phyloP scores from a whole-genome alignment of 2,329 filamentous ascomycete species.

The Biscogniauxia marginata region DNA sequence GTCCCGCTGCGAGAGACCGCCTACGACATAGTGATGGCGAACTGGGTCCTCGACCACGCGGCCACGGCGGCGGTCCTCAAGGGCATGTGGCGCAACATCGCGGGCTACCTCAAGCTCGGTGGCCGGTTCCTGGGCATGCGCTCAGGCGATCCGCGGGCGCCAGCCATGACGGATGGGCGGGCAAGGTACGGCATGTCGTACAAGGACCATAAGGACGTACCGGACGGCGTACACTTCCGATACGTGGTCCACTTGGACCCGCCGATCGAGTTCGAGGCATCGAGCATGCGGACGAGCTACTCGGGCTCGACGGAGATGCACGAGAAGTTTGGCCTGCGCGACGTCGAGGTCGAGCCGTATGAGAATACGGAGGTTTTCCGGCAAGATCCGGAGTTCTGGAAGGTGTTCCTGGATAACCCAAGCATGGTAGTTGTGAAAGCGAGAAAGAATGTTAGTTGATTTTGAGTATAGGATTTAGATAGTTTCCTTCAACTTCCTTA shows the following conservation, averaged over 20 bases:
- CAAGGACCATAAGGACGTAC: slow-evolving; percentile 17
- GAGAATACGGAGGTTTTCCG: slow-evolving; percentile 20
- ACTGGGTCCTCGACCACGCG: slow-evolving; percentile 34
- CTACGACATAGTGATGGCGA: slow-evolving; percentile 36
- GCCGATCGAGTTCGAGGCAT: slow-evolving; percentile 18
- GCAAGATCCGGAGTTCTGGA: slow-evolving; percentile 24
- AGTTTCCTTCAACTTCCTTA: not conserved
- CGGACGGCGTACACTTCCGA: slow-evolving; percentile 20
- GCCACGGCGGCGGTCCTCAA: slow-evolving; percentile 21
- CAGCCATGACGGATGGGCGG: slow-evolving; percentile 9
- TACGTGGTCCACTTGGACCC: slow-evolving; percentile 9
- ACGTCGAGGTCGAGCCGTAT: slow-evolving; percentile 20
- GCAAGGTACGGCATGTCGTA: slow-evolving; percentile 12
- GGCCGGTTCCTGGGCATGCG: slow-evolving; percentile 29
- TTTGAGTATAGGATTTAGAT: not conserved
- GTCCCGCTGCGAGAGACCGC: slow-evolving; percentile 8
- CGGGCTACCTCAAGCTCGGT: slow-evolving; percentile 25
- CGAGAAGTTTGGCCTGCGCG: slow-evolving; percentile 21
- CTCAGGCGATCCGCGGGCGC: slow-evolving; percentile 12
- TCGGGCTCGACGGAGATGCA: slow-evolving; percentile 22
- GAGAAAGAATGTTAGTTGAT: slow-evolving; percentile 11
- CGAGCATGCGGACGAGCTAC: slow-evolving; percentile 22
- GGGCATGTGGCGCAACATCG: slow-evolving; percentile 31
- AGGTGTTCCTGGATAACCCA: slow-evolving; percentile 22
- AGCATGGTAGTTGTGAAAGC: slow-evolving; percentile 19